These are phyloP conservation scores for Fusarium heterosporum DNA, from an alignment of 2,329 filamentous ascomycete genomes.

Conservation along the genomic window DNA sequence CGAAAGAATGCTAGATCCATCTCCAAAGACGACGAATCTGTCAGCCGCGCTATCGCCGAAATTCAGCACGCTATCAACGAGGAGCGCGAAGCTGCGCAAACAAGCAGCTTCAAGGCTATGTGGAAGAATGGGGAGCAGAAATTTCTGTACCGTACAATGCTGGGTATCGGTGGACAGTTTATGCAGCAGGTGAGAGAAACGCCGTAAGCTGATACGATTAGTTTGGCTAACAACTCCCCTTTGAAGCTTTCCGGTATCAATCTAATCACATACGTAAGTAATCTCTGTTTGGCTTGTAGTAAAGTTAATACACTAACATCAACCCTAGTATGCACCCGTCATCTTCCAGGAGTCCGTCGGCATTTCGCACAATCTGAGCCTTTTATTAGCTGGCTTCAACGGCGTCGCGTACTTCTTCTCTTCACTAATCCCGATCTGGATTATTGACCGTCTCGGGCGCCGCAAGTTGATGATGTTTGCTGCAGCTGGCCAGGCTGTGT, in stretches of 20 bases:
- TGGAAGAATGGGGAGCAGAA: constrained; percentile 57
- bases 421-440: constrained; percentile 49
- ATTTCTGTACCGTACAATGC: constrained; percentile 54
- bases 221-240: background rate
- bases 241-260: constrained; percentile 49
- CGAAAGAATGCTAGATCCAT: constrained; percentile 46
- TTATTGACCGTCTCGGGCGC: constrained; percentile 60
- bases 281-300: accelerated
- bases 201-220: accelerated
- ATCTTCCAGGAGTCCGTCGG: constrained; percentile 60
- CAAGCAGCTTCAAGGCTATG: constrained; percentile 51
- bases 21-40: constrained; percentile 43
- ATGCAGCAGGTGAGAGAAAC: constrained; percentile 52
- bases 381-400: constrained; percentile 66
- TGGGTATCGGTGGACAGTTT: constrained; percentile 59
- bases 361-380: constrained; percentile 57
- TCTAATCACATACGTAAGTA: constrained; percentile 49
- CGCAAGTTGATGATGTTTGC: constrained; percentile 69
- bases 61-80: constrained; percentile 56
- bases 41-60: constrained; percentile 49
- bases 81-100: constrained; percentile 53
- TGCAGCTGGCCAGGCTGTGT: constrained; percentile 51
- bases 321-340: constrained; percentile 52
- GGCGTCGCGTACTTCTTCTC: constrained; percentile 53
- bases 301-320: background rate